These are phyloP conservation scores for Syncephalastrum sp. DNA, from an alignment of 371 early-diverging fungal species.

Conservation along the genomic window DNA sequence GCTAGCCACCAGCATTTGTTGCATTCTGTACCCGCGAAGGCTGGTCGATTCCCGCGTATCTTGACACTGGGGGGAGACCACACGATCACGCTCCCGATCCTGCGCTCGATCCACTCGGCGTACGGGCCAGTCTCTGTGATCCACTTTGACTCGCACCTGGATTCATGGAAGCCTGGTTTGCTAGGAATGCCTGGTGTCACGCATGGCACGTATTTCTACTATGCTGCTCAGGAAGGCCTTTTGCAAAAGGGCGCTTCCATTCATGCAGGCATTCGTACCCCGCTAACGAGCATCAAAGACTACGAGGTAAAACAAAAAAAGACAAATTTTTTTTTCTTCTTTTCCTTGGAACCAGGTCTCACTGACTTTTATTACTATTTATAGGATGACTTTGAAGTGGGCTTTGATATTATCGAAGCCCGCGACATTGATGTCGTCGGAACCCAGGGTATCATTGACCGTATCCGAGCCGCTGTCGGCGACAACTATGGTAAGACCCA, in stretches of 20 bases:
- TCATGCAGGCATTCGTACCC: slow-evolving; percentile 33
- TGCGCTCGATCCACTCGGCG: slow-evolving; percentile 18
- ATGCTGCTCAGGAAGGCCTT: slow-evolving; percentile 31
- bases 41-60: slow-evolving; percentile 12
- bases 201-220: slow-evolving; percentile 26
- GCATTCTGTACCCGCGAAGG: slow-evolving; percentile 9
- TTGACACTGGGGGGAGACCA: slow-evolving; percentile 28
- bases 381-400: slow-evolving; percentile 19
- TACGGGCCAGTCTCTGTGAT: slow-evolving; percentile 31
- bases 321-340: too few species aligned
- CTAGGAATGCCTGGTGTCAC: slow-evolving; percentile 11
- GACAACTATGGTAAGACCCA: slow-evolving; percentile 8
- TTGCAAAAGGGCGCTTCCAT: slow-evolving; percentile 22
- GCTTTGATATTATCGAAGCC: slow-evolving; percentile 31
- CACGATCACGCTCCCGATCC: slow-evolving; percentile 23
- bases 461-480: slow-evolving; percentile 23
- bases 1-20: slow-evolving; percentile 16
- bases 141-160: slow-evolving; percentile 40
- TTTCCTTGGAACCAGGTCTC: too few species aligned
- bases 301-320: neutral
- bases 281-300: slow-evolving; percentile 17
- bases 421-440: slow-evolving; percentile 26
- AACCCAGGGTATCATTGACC: slow-evolving; percentile 22
- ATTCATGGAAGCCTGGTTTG: slow-evolving; percentile 27
- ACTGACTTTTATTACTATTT: too few species aligned